Evolutionary conservation across 179 eudicot species (phyloP).

Genomic region (Spergularia azorica): DNA sequence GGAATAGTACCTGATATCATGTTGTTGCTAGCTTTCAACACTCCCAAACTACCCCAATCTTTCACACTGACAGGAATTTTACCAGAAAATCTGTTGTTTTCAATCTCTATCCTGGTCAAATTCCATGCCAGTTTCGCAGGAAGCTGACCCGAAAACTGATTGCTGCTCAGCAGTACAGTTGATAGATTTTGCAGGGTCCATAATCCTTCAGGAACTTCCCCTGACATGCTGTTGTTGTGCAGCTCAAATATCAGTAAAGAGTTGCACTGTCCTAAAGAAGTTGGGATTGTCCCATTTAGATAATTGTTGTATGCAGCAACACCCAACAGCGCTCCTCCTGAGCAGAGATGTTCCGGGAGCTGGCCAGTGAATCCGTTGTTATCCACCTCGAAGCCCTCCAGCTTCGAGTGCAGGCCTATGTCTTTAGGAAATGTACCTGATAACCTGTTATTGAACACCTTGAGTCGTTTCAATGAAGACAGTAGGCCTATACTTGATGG

Average conservation of each 20-base stretch:
- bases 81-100: conserved; percentile 68
- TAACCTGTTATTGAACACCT: conserved; percentile 49
- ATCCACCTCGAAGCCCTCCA: conserved; percentile 51
- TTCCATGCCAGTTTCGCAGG: conserved; percentile 51
- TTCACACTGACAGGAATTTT: conserved; percentile 47
- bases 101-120: conserved; percentile 50
- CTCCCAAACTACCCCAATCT: conserved; percentile 48
- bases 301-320: conserved; percentile 61
- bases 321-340: conserved; percentile 36
- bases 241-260: conserved; percentile 44
- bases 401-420: conserved; percentile 64
- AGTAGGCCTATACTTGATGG: conserved; percentile 26
- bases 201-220: conserved; percentile 61
- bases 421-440: conserved; percentile 64
- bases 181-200: conserved; percentile 49
- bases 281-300: conserved; percentile 62
- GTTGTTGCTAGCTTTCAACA: conserved; percentile 66
- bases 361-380: conserved; percentile 63
- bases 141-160: conserved; percentile 63
- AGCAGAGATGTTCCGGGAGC: conserved; percentile 67
- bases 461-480: conserved; percentile 25
- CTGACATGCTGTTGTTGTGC: conserved; percentile 52
- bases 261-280: conserved; percentile 51
- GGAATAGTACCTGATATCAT: conserved; percentile 61
- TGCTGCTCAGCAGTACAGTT: conserved; percentile 41